Conservation (phyloP, 2,329 filamentous ascomycete species). For the Ascochyta pisi region DNA sequence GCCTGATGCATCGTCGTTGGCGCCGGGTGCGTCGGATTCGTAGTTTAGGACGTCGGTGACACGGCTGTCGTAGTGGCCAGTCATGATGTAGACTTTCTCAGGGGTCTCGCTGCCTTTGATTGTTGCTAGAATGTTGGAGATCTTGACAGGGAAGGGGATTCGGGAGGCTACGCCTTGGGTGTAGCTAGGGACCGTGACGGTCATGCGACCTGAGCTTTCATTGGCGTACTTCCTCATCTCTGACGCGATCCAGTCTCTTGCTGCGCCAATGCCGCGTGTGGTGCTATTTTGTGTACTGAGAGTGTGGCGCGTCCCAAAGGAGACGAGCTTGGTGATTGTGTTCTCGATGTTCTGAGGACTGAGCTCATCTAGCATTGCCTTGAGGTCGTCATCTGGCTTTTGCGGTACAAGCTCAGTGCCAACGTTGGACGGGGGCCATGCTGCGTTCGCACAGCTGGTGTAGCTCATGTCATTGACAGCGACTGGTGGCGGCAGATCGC, state of each 20-base stretch:
- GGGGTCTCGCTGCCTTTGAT: conserved; percentile 59
- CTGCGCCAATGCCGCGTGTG: conserved; percentile 62
- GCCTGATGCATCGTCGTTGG: conserved; percentile 65
- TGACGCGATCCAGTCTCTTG: conserved; percentile 62
- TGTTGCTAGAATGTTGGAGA: conserved; percentile 59
- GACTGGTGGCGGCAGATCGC: conserved; percentile 37
- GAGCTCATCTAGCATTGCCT: conserved; percentile 50
- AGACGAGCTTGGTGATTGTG: conserved; percentile 61
- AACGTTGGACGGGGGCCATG: conserved; percentile 53
- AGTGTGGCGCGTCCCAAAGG: conserved; percentile 65
- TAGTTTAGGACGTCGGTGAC: conserved; percentile 60
- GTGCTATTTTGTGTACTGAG: conserved; percentile 60
- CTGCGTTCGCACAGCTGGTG: conserved; percentile 43
- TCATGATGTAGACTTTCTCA: conserved; percentile 60
- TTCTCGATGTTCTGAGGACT: conserved; percentile 56
- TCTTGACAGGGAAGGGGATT: conserved; percentile 59
- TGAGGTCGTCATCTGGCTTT: conserved; percentile 50
- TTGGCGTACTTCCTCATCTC: conserved; percentile 59
- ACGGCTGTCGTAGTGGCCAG: conserved; percentile 64
- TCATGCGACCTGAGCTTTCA: conserved; percentile 58
- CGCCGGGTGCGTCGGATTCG: conserved; percentile 61
- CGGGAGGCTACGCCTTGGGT: conserved; percentile 57
- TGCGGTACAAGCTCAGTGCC: conserved; percentile 51
- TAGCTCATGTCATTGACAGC: conserved; percentile 44
- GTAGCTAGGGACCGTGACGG: conserved; percentile 60